These are phyloP conservation scores for Hypoxylon cercidicola DNA, from an alignment of 495 filamentous ascomycete genomes.

Conservation along the genomic window DNA sequence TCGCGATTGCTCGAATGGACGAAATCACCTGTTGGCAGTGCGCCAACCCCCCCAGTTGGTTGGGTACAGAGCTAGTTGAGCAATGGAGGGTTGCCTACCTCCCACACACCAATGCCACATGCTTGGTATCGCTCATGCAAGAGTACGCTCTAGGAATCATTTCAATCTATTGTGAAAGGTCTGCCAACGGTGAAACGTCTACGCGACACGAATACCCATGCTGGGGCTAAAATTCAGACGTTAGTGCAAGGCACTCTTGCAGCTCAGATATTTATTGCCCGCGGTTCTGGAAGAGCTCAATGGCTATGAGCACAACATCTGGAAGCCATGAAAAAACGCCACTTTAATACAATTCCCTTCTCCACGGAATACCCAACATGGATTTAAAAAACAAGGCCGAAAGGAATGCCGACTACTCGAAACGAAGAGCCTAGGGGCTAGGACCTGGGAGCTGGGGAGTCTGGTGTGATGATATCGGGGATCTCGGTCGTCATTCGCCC, in stretches of 20 bases:
- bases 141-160: slow-evolving; percentile 25
- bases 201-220: slow-evolving; percentile 2
- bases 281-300: slow-evolving; percentile 10
- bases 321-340: slow-evolving; percentile 26
- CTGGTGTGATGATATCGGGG: not conserved
- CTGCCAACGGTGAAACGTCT: slow-evolving; percentile 8
- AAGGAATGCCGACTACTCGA: slow-evolving; percentile 2
- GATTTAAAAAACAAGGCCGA: not conserved
- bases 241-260: slow-evolving; percentile 19
- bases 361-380: slow-evolving; percentile 34
- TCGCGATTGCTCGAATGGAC: slow-evolving; percentile 18
- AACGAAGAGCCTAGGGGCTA: not conserved
- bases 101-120: slow-evolving; percentile 10
- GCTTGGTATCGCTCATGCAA: slow-evolving; percentile 29
- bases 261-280: slow-evolving; percentile 10
- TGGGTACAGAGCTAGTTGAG: not conserved
- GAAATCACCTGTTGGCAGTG: not conserved
- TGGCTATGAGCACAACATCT: slow-evolving; percentile 2
- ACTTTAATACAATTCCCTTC: slow-evolving; percentile 24
- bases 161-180: slow-evolving; percentile 22
- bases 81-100: slow-evolving; percentile 16
- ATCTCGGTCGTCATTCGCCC: slow-evolving; percentile 18
- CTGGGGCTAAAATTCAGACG: not conserved
- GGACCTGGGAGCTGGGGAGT: slow-evolving; percentile 1
- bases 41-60: slow-evolving; percentile 1